phyloP scores from a whole-genome alignment of 2,329 filamentous ascomycete species.

The Dactylellina parvicollis region DNA sequence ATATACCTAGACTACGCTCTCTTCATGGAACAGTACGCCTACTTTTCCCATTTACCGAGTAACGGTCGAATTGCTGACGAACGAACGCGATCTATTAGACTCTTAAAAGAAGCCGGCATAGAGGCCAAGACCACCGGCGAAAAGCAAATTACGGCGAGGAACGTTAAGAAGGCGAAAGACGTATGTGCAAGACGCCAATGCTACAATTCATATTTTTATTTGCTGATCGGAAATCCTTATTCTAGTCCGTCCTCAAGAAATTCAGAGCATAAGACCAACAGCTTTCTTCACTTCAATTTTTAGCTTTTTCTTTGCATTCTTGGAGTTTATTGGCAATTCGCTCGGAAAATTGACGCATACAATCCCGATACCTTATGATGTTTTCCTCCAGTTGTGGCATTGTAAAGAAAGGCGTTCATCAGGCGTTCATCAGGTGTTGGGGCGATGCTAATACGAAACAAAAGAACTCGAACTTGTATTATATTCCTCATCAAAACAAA shows the following conservation, averaged over 20 bases:
- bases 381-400: neutral
- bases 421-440: neutral
- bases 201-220: neutral
- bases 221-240: neutral
- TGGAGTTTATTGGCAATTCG: neutral
- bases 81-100: slow-evolving; percentile 7
- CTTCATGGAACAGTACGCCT: slow-evolving; percentile 57
- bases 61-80: neutral
- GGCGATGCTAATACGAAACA: neutral
- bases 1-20: slow-evolving; percentile 58
- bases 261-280: slow-evolving; percentile 35
- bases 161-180: slow-evolving; percentile 52
- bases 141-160: slow-evolving; percentile 46
- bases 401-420: neutral
- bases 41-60: neutral
- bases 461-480: slow-evolving; percentile 39
- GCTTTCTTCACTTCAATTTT: neutral
- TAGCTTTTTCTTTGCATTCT: neutral
- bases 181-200: slow-evolving; percentile 6
- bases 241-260: slow-evolving; percentile 48
- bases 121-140: slow-evolving; percentile 45
- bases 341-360: neutral
- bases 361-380: neutral
- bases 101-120: slow-evolving; percentile 53
- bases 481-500: slow-evolving; percentile 42